Evolutionary conservation across 805 yeast species (phyloP).

Genomic region (Candida qinlingensis): DNA sequence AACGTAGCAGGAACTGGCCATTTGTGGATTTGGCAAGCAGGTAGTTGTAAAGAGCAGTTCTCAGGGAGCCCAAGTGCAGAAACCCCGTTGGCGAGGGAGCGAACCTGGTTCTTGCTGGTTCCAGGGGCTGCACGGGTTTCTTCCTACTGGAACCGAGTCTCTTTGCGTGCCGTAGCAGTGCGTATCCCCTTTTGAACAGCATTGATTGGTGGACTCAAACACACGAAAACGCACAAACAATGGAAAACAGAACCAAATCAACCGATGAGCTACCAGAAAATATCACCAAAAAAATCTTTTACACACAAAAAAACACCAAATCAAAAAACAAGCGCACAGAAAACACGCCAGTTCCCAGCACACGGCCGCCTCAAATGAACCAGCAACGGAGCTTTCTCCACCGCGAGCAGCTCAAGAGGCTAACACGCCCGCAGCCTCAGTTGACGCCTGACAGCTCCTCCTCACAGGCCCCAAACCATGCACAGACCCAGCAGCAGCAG

Average conservation of each 20-base stretch:
- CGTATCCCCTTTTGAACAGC: conserved; percentile 3
- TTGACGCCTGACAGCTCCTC: not conserved
- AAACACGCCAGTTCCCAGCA: not conserved
- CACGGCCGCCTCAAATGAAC: not conserved
- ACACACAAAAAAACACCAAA: not conserved
- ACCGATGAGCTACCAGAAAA: not conserved
- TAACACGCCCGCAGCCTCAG: not conserved
- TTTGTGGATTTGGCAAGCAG: conserved; percentile 71
- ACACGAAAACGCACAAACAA: not conserved
- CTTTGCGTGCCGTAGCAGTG: conserved; percentile 4
- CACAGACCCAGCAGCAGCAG: not conserved
- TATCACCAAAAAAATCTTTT: not conserved
- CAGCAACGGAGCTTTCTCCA: not conserved
- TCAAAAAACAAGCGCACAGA: not conserved
- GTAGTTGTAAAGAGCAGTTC: conserved; percentile 92
- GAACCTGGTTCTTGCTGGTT: conserved; percentile 80
- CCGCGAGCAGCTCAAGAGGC: not conserved
- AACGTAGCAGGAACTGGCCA: conserved; percentile 74
- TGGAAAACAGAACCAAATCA: not conserved
- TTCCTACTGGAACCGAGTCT: conserved; percentile 5
- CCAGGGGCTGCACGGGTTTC: conserved; percentile 12
- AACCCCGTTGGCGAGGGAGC: conserved; percentile 99
- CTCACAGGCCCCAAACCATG: not conserved
- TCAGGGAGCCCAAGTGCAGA: conserved; percentile 85
- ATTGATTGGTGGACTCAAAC: not conserved